These are phyloP conservation scores for Phaseolus lunatus DNA, from an alignment of 306 rosid species.

Conservation along the genomic window DNA sequence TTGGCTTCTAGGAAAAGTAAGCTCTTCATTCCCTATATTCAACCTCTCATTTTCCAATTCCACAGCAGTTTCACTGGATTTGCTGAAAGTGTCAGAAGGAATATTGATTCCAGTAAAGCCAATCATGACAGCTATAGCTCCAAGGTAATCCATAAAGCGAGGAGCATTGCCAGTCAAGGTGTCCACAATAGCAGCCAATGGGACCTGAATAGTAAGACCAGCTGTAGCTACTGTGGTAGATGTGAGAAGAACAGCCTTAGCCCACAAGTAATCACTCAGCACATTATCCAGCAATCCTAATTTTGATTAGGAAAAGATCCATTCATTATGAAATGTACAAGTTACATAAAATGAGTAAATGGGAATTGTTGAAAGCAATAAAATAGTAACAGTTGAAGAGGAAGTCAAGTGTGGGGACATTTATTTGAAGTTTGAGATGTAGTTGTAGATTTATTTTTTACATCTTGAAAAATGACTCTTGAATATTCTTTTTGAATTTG, in stretches of 20 bases:
- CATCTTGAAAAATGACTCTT: neutral
- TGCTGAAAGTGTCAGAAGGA: constrained; percentile 62
- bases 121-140: constrained; percentile 81
- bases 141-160: constrained; percentile 76
- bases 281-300: constrained; percentile 93
- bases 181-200: constrained; percentile 90
- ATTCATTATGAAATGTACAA: constrained; percentile 42
- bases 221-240: constrained; percentile 97
- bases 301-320: constrained; percentile 10
- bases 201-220: constrained; percentile 95
- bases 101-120: constrained; percentile 90
- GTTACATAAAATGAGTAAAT: neutral
- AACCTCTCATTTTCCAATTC: constrained; percentile 58
- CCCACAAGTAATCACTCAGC: constrained; percentile 95
- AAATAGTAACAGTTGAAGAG: neutral
- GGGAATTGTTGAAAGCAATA: neutral
- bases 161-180: constrained; percentile 81
- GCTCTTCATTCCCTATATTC: constrained; percentile 38
- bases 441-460: constrained; percentile 8
- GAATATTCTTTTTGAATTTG: too few relatives aligned
- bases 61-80: constrained; percentile 50
- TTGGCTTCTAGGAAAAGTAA: constrained; percentile 36
- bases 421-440: neutral
- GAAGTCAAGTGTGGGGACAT: neutral
- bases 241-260: constrained; percentile 96